phyloP scores from a whole-genome alignment of 2,329 filamentous ascomycete species.

The Sclerotinia nivalis region DNA sequence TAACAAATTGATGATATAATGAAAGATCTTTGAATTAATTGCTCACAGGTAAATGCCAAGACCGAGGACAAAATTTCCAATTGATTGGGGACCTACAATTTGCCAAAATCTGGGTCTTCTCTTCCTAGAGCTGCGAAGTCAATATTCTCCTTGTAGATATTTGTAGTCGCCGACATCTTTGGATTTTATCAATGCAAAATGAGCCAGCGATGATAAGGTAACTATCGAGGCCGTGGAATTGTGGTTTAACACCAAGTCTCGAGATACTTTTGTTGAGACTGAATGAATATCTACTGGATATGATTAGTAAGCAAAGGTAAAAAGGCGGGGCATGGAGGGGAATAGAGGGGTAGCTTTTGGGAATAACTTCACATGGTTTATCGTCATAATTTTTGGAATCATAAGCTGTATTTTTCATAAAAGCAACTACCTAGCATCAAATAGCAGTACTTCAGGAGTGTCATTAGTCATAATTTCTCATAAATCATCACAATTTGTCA shows the following conservation, averaged over 20 bases:
- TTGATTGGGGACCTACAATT: constrained; percentile 47
- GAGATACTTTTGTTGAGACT: not conserved
- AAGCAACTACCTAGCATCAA: not conserved
- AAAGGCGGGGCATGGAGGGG: not conserved
- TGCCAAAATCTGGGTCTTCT: constrained; percentile 59
- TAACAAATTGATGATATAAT: not conserved
- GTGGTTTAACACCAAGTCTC: not conserved
- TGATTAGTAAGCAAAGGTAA: constrained; percentile 9
- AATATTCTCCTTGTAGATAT: constrained; percentile 57
- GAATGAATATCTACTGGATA: not conserved
- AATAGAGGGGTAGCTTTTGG: constrained; percentile 14
- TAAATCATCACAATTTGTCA: constrained; percentile 25
- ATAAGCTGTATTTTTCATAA: not conserved
- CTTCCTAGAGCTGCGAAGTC: constrained; percentile 63
- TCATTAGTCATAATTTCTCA: not conserved
- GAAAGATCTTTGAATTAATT: not conserved
- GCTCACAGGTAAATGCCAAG: not conserved
- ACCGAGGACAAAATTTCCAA: constrained; percentile 10
- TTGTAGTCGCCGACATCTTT: constrained; percentile 40
- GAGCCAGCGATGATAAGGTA: not conserved
- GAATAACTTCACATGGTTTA: not conserved
- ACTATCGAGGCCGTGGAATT: not conserved
- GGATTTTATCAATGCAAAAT: not conserved
- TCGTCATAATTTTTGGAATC: not conserved
- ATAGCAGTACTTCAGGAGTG: not conserved